These are phyloP conservation scores for Coemansia sp. DNA, from an alignment of 192 early-diverging fungal species.

Conservation along the genomic window DNA sequence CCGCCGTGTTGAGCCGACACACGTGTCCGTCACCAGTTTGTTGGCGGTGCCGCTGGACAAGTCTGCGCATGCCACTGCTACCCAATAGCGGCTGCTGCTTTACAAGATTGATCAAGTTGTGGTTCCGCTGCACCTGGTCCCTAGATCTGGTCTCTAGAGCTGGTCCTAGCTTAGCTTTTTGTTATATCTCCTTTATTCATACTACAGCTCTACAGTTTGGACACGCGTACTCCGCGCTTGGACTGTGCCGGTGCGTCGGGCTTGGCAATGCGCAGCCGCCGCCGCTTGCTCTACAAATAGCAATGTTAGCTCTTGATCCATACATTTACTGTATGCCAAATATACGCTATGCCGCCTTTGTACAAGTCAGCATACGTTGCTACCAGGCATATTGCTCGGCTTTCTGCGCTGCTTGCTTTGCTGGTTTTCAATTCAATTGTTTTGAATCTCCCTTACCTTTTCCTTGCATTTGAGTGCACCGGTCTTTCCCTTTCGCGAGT, in stretches of 20 bases:
- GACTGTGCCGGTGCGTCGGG: not conserved
- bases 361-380: too few relatives aligned
- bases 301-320: not conserved
- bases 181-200: constrained; percentile 1
- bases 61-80: constrained; percentile 68
- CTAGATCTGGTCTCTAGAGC: constrained; percentile 50
- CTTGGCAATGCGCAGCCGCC: not conserved
- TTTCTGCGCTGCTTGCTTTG: not conserved
- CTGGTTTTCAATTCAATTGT: not conserved
- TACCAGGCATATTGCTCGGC: too few relatives aligned
- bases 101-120: constrained; percentile 68
- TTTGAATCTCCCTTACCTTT: not conserved
- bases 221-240: not conserved
- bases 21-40: constrained; percentile 66
- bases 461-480: not conserved
- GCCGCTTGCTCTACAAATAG: not conserved
- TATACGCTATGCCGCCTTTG: not conserved
- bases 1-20: constrained; percentile 66
- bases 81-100: constrained; percentile 71
- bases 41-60: constrained; percentile 69
- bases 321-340: not conserved
- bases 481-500: not conserved
- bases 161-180: constrained; percentile 54
- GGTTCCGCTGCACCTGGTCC: constrained; percentile 64
- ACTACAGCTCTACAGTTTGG: not conserved